Evolutionary conservation across 2,329 filamentous ascomycete genomes (phyloP).

Genomic region (Aciculosporium take): DNA sequence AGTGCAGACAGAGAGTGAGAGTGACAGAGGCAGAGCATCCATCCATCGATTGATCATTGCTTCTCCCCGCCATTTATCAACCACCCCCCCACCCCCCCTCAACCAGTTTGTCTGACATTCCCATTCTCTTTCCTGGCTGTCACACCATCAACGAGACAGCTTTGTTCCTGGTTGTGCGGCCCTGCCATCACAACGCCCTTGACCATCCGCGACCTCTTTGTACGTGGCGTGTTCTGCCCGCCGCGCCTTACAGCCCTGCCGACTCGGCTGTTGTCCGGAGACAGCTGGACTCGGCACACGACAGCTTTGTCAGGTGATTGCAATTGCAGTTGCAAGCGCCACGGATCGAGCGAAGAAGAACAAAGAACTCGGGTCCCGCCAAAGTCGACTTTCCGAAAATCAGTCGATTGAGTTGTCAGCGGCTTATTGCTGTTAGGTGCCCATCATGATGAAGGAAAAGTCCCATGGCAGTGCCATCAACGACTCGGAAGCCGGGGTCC

Average conservation of each 20-base stretch:
- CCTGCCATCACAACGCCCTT: too few species aligned
- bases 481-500: conserved; percentile 12
- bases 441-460: conserved; percentile 10
- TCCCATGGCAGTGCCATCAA: conserved; percentile 5
- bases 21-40: too few species aligned
- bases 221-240: too few species aligned
- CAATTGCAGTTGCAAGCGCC: too few species aligned
- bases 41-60: neutral
- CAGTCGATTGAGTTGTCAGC: neutral
- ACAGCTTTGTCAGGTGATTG: too few species aligned
- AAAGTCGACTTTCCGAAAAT: neutral
- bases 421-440: neutral
- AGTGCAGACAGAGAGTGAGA: too few species aligned
- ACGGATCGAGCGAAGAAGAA: neutral
- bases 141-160: neutral
- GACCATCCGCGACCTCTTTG: too few species aligned
- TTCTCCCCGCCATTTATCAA: neutral
- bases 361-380: too few species aligned
- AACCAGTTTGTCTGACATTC: neutral
- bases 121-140: neutral
- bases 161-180: neutral
- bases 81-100: neutral
- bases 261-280: neutral
- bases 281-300: neutral
- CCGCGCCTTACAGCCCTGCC: neutral